These are phyloP conservation scores for Leucosporidium creatinivorum DNA, from an alignment of 768 basidiomycete species.

Conservation along the genomic window DNA sequence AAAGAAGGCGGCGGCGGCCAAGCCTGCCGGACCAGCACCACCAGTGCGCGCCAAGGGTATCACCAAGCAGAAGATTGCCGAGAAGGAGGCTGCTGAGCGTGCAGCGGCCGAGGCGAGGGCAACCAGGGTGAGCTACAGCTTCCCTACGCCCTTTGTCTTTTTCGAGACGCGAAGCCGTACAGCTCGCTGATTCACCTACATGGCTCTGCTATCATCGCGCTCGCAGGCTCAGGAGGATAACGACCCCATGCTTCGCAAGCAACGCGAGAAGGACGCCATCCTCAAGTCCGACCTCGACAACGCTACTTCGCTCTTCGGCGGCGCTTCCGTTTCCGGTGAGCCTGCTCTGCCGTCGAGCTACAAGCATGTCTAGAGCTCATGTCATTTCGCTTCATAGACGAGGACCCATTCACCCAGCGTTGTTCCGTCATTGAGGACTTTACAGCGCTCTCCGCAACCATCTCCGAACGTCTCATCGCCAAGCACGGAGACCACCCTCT, in stretches of 20 bases:
- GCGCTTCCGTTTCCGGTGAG: background rate
- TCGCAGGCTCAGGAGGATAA: slow-evolving; percentile 45
- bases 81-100: slow-evolving; percentile 74
- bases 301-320: slow-evolving; percentile 72
- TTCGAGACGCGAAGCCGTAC: background rate
- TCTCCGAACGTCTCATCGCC: slow-evolving; percentile 68
- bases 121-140: slow-evolving; percentile 8
- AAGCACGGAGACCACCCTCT: slow-evolving; percentile 74
- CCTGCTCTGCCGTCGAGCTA: too few relatives aligned
- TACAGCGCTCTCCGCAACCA: slow-evolving; percentile 58
- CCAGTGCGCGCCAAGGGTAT: slow-evolving; percentile 88
- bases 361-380: too few relatives aligned
- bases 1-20: slow-evolving; percentile 45
- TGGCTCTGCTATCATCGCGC: background rate
- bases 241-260: slow-evolving; percentile 67
- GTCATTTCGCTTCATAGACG: too few relatives aligned
- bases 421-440: slow-evolving; percentile 90
- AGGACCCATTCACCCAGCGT: slow-evolving; percentile 59
- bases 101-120: slow-evolving; percentile 48
- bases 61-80: slow-evolving; percentile 81
- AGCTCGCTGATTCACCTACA: background rate
- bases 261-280: slow-evolving; percentile 61
- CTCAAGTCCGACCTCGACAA: slow-evolving; percentile 79
- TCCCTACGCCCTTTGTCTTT: background rate
- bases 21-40: slow-evolving; percentile 46